Evolutionary conservation across 2,329 filamentous ascomycete genomes (phyloP).

Genomic region (Mollisia scopiformis): DNA sequence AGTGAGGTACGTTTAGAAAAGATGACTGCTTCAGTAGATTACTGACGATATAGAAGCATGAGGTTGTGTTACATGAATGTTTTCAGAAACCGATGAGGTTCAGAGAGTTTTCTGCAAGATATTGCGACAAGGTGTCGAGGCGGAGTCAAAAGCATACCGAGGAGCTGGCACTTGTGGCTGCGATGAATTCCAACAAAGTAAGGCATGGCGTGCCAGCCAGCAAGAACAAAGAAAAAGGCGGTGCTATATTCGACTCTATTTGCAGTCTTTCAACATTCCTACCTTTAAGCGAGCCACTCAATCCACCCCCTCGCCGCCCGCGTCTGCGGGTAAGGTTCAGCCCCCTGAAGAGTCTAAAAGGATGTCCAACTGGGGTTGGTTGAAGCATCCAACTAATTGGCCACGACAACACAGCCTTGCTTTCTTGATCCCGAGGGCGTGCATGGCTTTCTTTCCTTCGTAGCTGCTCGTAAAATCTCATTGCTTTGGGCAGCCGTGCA

Average conservation of each 20-base stretch:
- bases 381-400: neutral
- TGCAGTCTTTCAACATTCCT: neutral
- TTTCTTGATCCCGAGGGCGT: neutral
- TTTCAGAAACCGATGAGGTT: neutral
- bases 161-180: neutral
- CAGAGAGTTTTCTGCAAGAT: neutral
- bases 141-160: neutral
- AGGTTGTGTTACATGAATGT: neutral
- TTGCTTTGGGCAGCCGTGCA: neutral
- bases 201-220: neutral
- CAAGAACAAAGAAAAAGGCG: neutral
- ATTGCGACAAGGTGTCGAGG: neutral
- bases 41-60: neutral
- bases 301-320: neutral
- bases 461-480: neutral
- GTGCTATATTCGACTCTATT: neutral
- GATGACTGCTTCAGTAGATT: neutral
- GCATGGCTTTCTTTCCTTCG: neutral
- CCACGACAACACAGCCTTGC: constrained; percentile 4
- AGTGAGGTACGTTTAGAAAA: neutral
- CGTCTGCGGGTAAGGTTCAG: neutral
- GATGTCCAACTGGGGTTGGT: neutral
- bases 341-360: neutral
- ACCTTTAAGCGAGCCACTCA: constrained; percentile 3
- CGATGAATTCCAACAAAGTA: neutral